These are phyloP conservation scores for Spathaspora boniae DNA, from an alignment of 805 yeast species.

Conservation along the genomic window DNA sequence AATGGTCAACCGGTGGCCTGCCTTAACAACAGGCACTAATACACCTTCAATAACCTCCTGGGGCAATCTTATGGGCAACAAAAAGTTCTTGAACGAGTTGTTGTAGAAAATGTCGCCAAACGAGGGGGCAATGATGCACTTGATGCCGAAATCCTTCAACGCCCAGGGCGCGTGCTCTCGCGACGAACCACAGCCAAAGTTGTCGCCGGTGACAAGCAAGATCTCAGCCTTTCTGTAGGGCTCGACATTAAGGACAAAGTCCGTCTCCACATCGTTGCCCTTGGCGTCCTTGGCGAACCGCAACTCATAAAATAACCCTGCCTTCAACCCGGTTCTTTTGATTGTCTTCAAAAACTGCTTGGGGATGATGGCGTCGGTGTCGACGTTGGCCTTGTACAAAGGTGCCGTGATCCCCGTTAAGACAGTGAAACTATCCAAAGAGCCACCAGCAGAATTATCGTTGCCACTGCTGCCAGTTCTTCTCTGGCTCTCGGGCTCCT, in stretches of 20 bases:
- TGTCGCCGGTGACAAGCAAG: conserved; percentile 89
- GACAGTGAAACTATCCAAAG: conserved; percentile 72
- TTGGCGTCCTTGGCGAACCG: conserved; percentile 65
- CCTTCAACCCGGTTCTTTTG: conserved; percentile 89
- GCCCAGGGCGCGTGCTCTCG: conserved; percentile 99
- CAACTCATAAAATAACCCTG: conserved; percentile 88
- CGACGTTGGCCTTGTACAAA: conserved; percentile 89
- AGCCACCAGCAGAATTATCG: conserved; percentile 32
- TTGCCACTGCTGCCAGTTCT: conserved; percentile 10
- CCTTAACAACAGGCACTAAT: conserved; percentile 75
- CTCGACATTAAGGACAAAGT: conserved; percentile 80
- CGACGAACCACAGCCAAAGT: conserved; percentile 98
- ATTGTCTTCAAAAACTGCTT: conserved; percentile 97
- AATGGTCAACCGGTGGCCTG: conserved; percentile 67
- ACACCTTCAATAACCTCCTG: conserved; percentile 68
- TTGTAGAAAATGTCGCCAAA: conserved; percentile 98
- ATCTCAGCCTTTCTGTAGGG: conserved; percentile 82
- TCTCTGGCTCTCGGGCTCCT: conserved; percentile 29
- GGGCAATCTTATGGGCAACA: conserved; percentile 88
- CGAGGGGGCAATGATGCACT: conserved; percentile 94
- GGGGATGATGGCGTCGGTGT: conserved; percentile 98
- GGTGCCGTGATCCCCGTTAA: conserved; percentile 91
- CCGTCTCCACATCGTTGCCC: conserved; percentile 80
- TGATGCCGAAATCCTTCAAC: conserved; percentile 93
- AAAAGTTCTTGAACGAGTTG: conserved; percentile 94